phyloP scores from a whole-genome alignment of 495 filamentous ascomycete genomes.

The Penicillium taxi region DNA sequence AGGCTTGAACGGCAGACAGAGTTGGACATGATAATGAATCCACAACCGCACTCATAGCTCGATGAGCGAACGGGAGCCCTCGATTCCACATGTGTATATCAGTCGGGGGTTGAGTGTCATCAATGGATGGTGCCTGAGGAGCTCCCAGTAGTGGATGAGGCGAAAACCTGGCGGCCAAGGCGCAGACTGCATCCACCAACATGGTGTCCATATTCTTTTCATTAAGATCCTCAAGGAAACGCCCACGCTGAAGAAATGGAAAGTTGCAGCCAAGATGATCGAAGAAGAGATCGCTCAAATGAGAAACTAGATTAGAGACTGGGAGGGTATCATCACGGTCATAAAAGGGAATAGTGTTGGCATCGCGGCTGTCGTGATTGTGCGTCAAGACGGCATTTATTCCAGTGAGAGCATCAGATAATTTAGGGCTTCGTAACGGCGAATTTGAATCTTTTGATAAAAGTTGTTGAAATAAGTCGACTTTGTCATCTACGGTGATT shows the following conservation, averaged over 20 bases:
- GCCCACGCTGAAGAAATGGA: constrained; percentile 63
- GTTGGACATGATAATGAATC: constrained; percentile 73
- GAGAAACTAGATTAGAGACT: constrained; percentile 61
- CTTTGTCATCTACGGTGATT: background rate
- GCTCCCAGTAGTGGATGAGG: constrained; percentile 54
- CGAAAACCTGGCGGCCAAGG: constrained; percentile 73
- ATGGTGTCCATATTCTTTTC: constrained; percentile 77
- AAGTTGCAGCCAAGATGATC: constrained; percentile 71
- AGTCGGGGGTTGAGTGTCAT: constrained; percentile 31
- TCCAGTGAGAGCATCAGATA: constrained; percentile 16
- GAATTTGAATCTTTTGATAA: constrained; percentile 25
- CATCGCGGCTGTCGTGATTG: constrained; percentile 38
- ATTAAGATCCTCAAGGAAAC: constrained; percentile 61
- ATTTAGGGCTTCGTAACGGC: constrained; percentile 30
- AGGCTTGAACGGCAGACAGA: constrained; percentile 71
- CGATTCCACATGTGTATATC: constrained; percentile 40
- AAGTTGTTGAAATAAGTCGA: constrained; percentile 3
- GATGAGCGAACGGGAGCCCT: constrained; percentile 68
- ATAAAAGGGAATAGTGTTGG: constrained; percentile 70
- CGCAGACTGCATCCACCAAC: constrained; percentile 78
- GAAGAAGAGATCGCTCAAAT: constrained; percentile 72
- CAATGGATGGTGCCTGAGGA: constrained; percentile 43
- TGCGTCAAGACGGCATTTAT: constrained; percentile 28
- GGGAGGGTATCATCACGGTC: constrained; percentile 60
- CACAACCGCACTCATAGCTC: constrained; percentile 64